Conservation (phyloP, 768 basidiomycete species). For the Amanita pallidorosea region DNA sequence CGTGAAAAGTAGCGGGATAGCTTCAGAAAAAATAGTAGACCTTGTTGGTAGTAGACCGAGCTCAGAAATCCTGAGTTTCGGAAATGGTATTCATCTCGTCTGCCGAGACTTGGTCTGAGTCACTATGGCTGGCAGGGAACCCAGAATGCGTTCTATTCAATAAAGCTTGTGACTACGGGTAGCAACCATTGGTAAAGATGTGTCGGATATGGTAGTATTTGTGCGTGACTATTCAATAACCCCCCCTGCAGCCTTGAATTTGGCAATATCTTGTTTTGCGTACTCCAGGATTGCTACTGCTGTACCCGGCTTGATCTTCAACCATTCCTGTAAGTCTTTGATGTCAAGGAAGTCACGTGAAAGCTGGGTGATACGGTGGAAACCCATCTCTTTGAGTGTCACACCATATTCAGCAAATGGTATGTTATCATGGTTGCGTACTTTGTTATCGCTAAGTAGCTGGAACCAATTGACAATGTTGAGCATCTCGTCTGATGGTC, state of each 20-base stretch:
- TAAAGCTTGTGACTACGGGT: too few relatives aligned
- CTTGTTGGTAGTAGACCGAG: too few relatives aligned
- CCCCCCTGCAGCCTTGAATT: not conserved
- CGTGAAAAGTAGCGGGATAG: too few relatives aligned
- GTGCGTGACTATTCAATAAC: not conserved
- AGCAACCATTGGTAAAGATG: too few relatives aligned
- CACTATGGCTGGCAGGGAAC: too few relatives aligned
- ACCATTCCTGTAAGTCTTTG: conserved; percentile 5
- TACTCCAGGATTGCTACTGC: conserved; percentile 6
- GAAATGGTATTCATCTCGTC: too few relatives aligned
- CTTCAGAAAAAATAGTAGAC: too few relatives aligned
- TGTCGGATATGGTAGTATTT: too few relatives aligned
- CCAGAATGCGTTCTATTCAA: too few relatives aligned
- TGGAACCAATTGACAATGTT: conserved; percentile 3
- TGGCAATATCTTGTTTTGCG: not conserved
- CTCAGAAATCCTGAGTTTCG: too few relatives aligned
- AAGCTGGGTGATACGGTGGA: conserved; percentile 3
- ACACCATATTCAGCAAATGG: conserved; percentile 2
- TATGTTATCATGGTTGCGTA: not conserved
- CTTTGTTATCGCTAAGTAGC: not conserved
- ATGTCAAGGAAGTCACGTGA: conserved; percentile 1
- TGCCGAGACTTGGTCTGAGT: too few relatives aligned
- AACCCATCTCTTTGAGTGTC: conserved; percentile 5
- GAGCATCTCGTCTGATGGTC: not conserved
- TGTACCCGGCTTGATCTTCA: conserved; percentile 3